phyloP scores from a whole-genome alignment of 202 grass and related monocot genomes.

The Hordeum pubiflorum region DNA sequence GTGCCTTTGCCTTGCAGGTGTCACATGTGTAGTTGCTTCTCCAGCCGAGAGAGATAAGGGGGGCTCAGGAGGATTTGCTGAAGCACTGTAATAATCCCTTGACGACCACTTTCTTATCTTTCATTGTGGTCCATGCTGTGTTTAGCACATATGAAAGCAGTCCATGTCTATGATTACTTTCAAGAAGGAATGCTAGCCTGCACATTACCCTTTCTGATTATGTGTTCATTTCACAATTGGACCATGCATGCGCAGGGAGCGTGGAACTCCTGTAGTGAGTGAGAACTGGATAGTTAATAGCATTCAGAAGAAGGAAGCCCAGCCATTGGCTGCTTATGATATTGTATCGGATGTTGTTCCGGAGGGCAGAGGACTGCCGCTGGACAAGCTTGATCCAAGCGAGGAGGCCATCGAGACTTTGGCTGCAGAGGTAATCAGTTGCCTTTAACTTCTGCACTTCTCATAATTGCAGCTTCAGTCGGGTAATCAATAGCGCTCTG shows the following conservation, averaged over 20 bases:
- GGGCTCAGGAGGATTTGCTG: constrained; percentile 58
- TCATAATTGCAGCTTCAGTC: background rate
- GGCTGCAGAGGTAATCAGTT: constrained; percentile 45
- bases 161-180: background rate
- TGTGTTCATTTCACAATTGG: background rate
- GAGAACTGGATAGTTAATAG: constrained; percentile 83
- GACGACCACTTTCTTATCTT: background rate
- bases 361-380: constrained; percentile 50
- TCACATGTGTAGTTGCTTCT: constrained; percentile 63
- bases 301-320: constrained; percentile 52
- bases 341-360: constrained; percentile 61
- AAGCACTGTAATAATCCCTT: constrained; percentile 69
- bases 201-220: background rate
- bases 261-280: constrained; percentile 59
- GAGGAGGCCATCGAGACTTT: constrained; percentile 66
- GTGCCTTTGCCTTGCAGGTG: constrained; percentile 29
- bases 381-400: constrained; percentile 53
- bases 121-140: background rate
- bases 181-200: background rate
- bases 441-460: background rate
- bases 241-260: constrained; percentile 44
- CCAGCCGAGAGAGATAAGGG: constrained; percentile 53
- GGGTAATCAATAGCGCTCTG: background rate
- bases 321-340: constrained; percentile 68
- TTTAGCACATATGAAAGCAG: background rate